phyloP scores from a whole-genome alignment of 2,329 filamentous ascomycete genomes.

The Trichoderma simmonsii region DNA sequence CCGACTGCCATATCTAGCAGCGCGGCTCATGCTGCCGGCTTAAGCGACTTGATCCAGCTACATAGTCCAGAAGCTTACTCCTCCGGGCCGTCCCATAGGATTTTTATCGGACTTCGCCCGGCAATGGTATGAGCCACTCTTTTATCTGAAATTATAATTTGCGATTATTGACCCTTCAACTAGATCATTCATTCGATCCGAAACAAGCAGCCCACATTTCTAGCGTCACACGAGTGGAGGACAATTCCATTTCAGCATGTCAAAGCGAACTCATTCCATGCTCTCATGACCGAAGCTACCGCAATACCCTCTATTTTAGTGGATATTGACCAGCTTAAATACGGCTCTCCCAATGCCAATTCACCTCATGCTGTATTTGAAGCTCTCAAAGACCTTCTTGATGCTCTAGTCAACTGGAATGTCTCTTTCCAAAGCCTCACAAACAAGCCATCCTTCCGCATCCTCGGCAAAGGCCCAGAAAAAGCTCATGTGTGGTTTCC shows the following conservation, averaged over 20 bases:
- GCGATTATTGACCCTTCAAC: background rate
- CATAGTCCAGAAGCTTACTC: slow-evolving; percentile 31
- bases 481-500: slow-evolving; percentile 30
- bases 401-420: background rate
- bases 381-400: background rate
- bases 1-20: slow-evolving; percentile 26
- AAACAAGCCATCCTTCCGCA: slow-evolving; percentile 12
- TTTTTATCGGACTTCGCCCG: slow-evolving; percentile 41
- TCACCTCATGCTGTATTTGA: background rate
- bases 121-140: slow-evolving; percentile 31
- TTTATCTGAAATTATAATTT: background rate
- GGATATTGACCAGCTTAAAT: slow-evolving; percentile 20
- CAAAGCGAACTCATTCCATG: slow-evolving; percentile 31
- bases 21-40: slow-evolving; percentile 34
- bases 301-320: slow-evolving; percentile 31
- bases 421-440: background rate
- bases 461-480: background rate
- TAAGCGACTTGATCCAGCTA: slow-evolving; percentile 33
- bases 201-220: slow-evolving; percentile 31
- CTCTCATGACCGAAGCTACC: slow-evolving; percentile 30
- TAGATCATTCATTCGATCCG: slow-evolving; percentile 33
- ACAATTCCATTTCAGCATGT: slow-evolving; percentile 30
- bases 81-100: slow-evolving; percentile 33
- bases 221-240: slow-evolving; percentile 31
- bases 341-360: background rate